Percentiles rank a stretch among this genome's conserved stretches.
phyloP scores from a whole-genome alignment of 306 rosid genomes.

The Heteromeles arbutifolia region DNA sequence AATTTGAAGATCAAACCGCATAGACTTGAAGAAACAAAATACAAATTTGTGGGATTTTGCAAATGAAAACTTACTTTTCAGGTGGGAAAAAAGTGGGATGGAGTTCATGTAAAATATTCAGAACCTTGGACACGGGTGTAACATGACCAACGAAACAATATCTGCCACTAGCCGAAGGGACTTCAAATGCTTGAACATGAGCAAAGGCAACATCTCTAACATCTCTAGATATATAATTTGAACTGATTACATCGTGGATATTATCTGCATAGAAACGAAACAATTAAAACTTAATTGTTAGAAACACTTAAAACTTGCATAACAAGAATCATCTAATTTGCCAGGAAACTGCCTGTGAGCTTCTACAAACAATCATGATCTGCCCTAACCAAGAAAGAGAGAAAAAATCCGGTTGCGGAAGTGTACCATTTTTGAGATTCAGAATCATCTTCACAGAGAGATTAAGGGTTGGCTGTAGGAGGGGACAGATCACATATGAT shows the following conservation, averaged over 20 bases:
- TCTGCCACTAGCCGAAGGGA: constrained; percentile 22
- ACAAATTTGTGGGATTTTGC: not conserved
- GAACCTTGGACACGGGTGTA: not conserved
- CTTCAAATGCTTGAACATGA: constrained; percentile 21
- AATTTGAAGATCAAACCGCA: not conserved
- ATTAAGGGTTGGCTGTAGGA: constrained; percentile 24
- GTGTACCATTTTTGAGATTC: constrained; percentile 10
- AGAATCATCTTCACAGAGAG: not conserved
- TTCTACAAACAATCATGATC: too few species aligned
- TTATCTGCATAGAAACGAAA: not conserved
- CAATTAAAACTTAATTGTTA: too few species aligned
- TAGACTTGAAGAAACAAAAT: not conserved
- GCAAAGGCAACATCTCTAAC: constrained; percentile 26
- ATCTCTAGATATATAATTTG: not conserved
- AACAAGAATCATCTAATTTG: not conserved
- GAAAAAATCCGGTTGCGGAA: not conserved
- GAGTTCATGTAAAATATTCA: constrained; percentile 2
- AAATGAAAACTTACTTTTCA: constrained; percentile 5
- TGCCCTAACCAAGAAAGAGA: not conserved
- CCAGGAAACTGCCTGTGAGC: too few species aligned
- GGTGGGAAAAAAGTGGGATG: not conserved
- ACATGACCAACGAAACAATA: constrained; percentile 13
- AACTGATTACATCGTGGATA: not conserved
- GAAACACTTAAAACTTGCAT: not conserved
- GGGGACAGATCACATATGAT: constrained; percentile 20